phyloP scores from a whole-genome alignment of 805 yeast species.

The Sugiyamaella floridensis region DNA sequence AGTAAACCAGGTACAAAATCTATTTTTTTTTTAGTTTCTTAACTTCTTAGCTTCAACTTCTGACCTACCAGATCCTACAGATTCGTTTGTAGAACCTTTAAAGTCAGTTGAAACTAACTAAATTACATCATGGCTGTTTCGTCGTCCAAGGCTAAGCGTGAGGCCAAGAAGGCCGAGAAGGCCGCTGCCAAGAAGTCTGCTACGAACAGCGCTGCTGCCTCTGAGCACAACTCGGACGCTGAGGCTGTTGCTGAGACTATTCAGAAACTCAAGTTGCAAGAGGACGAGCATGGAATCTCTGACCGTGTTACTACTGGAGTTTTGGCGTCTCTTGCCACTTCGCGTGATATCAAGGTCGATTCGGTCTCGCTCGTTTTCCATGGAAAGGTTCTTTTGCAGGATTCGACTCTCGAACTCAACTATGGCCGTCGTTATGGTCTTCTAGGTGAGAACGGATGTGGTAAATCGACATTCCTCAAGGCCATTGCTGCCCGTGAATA shows the following conservation, averaged over 20 bases:
- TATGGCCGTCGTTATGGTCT: constrained; percentile 97
- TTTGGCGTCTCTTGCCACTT: constrained; percentile 75
- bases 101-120: not conserved
- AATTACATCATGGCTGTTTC: constrained; percentile 37
- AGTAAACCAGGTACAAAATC: not conserved
- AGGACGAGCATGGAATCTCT: constrained; percentile 87
- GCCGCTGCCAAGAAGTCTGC: constrained; percentile 55
- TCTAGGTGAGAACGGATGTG: constrained; percentile 98
- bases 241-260: constrained; percentile 64
- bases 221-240: constrained; percentile 15
- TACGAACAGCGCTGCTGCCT: constrained; percentile 40
- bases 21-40: not conserved
- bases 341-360: constrained; percentile 88
- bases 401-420: constrained; percentile 85
- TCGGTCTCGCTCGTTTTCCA: constrained; percentile 91
- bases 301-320: constrained; percentile 99
- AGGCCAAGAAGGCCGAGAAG: constrained; percentile 87
- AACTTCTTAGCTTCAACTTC: not conserved
- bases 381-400: constrained; percentile 94
- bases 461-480: constrained; percentile 91
- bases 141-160: constrained; percentile 96
- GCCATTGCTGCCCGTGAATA: constrained; percentile 93
- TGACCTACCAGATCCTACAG: not conserved
- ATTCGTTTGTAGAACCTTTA: no score
- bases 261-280: constrained; percentile 82